Evolutionary conservation across 2,329 filamentous ascomycete species (phyloP), one percentile per base, ranked within the genome.

Genomic region (Raffaelea arxii): DNA sequence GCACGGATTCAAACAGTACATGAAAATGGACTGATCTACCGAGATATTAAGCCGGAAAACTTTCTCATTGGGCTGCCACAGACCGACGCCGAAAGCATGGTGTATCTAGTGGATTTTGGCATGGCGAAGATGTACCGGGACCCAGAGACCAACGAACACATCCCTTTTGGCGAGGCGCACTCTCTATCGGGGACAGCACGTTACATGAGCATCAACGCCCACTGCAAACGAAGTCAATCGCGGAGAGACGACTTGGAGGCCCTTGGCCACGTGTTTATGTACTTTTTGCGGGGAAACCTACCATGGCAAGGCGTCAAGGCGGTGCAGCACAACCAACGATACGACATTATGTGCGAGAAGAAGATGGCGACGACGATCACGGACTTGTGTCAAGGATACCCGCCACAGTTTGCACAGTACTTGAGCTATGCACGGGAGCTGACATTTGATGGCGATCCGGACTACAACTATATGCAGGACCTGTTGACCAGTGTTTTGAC

Each of bases 181-280:
- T 95, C 91, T 3, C 72, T 98, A 48, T 97, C 91, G 3, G 92
- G 92, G 52, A 98, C 92, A 48, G 92, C 92, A 53, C 81, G 92
- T 63, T 98, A 98, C 68, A 97, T 97, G 92, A 94, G 88, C 70
- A 97, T 98, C 78, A 98, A 98, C 69, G 97, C 92, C 46, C 92
- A 98, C 74, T 70, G 97, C 55, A 92, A 92, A 44, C 82, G 91
- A 50, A 92, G 96, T 64, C 92, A 97, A 65, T 97, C 91, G 46
- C 82, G 92, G 63, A 78, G 92, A 67, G 92, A 98, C 65, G 92
- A 98, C 64, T 74, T 98, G 49, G 92, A 98, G 68, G 92, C 92
- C 10, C 69, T 86, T 11, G 82, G 82, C n/a, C 81, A 86, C 58
- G 80, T 86, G 30, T 84, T 85, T 62, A 78, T 86, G 71, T 86